Percentiles rank a stretch among this genome's conserved stretches.
These are phyloP conservation scores for Nicotiana attenuata DNA, from an alignment of 257 asterid genomes.

Conservation along the genomic window DNA sequence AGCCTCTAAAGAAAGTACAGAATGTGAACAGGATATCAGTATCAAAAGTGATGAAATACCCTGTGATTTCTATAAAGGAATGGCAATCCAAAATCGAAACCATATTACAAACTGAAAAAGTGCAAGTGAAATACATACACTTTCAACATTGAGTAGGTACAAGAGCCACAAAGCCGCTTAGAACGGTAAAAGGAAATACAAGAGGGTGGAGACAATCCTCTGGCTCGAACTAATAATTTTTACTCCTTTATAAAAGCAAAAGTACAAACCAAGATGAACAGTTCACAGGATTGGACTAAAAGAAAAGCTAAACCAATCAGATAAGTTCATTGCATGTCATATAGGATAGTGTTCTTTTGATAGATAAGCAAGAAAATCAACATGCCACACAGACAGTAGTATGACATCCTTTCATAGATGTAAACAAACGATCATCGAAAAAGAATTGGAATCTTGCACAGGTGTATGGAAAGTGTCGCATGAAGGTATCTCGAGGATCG, in stretches of 20 bases:
- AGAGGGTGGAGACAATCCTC: neutral
- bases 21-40: neutral
- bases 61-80: no score
- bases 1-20: neutral
- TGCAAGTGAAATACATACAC: neutral
- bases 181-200: neutral
- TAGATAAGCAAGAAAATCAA: neutral
- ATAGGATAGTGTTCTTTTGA: neutral
- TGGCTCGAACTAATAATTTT: neutral
- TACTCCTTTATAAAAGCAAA: neutral
- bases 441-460: neutral
- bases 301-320: neutral
- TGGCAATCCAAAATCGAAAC: neutral
- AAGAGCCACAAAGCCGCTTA: neutral
- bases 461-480: no score
- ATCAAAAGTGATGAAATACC: neutral
- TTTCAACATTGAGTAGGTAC: neutral
- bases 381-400: neutral
- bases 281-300: neutral
- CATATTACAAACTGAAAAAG: neutral
- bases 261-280: neutral
- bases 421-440: neutral
- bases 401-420: neutral
- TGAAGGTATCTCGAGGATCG: no score
- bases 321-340: neutral